Base-by-base conservation (phyloP, 176 grass and related monocot species). In the Juncus effusus region DNA sequence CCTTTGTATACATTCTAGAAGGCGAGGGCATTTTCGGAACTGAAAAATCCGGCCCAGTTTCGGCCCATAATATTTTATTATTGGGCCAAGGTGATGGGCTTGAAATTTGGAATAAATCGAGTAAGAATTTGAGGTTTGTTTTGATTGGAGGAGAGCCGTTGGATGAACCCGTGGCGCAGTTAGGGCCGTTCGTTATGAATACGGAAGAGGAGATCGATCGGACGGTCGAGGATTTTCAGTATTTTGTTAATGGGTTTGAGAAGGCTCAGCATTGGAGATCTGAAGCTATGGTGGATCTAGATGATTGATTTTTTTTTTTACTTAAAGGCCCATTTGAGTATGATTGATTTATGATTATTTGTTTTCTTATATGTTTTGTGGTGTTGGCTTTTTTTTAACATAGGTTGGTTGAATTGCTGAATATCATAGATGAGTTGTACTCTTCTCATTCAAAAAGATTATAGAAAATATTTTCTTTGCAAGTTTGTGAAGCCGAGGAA, bases 121-220 rank as follows among this genome's bases (percentile, higher is more conserved):
- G 64, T 52, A 69, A 69, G 67, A 62, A 79, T 59, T 75, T 87
- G 40, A 50, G 94, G 36, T 99, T 99, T 53, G 57, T 99, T 55
- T 83, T 99, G 57, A 6, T 99, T 56, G 86, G 14, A 69, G 94
- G 94, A 12, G 83, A 93, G 78, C 89, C 94, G 67, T 77, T 90
- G 57, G 85, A 81, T 7, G 94, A 99, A 77, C 89, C 89, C 11
- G 94, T 99, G 40, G 75, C 83, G 12, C 94, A 99, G 69, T 65
- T 99, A 3, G 89, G 94, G 0, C 94, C 94, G 0, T 99, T 99
- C 60, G 94, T 99, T 73, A 99, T 99, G 94, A 99, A 99, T 84
- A 93, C 94, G 3, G 94, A 99, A 52, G 88, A 99, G 81, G 94
- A 99, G 86, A 93, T 99, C 72, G 89, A 99, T 78, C 79, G 60